Evolutionary conservation across 163 green algal genomes (phyloP).

Genomic region (Chlamydomonas reinhardtii): DNA sequence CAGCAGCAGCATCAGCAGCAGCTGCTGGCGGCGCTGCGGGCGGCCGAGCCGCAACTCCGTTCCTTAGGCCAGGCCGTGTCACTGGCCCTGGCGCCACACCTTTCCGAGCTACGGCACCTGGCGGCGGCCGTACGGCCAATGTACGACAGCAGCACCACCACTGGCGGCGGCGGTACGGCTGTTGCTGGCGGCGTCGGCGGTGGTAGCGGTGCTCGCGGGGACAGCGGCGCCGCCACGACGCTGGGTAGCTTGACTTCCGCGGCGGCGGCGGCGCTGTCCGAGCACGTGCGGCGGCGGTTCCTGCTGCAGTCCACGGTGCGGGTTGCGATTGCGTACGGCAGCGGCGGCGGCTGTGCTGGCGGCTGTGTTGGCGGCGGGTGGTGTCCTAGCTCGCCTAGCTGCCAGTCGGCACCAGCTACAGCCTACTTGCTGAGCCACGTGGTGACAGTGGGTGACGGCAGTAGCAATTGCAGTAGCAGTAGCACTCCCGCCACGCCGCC

Average conservation of each 20-base stretch:
- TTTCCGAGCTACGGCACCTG: neutral
- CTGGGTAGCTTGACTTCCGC: neutral
- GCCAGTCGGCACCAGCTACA: no score
- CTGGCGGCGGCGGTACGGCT: no score
- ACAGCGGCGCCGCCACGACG: neutral
- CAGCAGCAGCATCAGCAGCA: no score
- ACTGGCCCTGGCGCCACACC: neutral
- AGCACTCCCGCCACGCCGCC: no score
- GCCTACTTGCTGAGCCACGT: no score
- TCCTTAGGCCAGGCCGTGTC: conserved; percentile 5
- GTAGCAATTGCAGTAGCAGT: no score
- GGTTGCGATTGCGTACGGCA: neutral
- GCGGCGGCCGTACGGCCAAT: neutral
- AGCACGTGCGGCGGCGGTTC: conserved; percentile 11
- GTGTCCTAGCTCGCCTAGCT: no score
- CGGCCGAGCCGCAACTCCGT: neutral
- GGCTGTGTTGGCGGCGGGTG: neutral
- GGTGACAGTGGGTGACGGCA: no score
- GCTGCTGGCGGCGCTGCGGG: no score
- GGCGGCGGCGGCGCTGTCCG: neutral
- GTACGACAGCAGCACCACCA: no score
- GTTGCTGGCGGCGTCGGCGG: no score
- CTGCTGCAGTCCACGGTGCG: conserved; percentile 1
- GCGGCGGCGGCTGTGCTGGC: neutral
- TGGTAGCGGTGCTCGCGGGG: no score